Conservation (phyloP, 805 yeast genomes). For the Gaillardinia entomophila region DNA sequence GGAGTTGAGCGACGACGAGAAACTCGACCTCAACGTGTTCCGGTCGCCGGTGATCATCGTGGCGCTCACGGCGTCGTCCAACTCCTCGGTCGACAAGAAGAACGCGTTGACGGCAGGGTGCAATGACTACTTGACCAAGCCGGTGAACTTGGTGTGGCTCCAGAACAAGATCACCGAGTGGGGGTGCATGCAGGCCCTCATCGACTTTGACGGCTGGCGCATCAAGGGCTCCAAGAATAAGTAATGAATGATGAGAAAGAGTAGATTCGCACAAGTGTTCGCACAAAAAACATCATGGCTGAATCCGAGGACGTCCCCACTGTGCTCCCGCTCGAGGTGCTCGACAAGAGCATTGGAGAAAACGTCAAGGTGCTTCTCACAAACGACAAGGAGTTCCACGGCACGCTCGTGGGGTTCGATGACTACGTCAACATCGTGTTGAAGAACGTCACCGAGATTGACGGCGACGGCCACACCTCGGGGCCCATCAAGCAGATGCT, state of each 20-base stretch:
- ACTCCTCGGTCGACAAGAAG: conserved; percentile 72
- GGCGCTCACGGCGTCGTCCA: conserved; percentile 89
- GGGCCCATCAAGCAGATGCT: conserved; percentile 53
- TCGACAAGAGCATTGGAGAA: conserved; percentile 83
- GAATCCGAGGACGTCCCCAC: conserved; percentile 1
- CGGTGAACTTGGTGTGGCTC: conserved; percentile 91
- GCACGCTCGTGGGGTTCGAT: conserved; percentile 87
- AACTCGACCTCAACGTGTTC: conserved; percentile 56
- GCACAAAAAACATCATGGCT: not conserved
- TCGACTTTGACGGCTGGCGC: conserved; percentile 89
- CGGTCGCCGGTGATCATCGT: conserved; percentile 96
- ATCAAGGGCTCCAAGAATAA: conserved; percentile 3
- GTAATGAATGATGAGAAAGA: not conserved
- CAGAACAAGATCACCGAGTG: conserved; percentile 92
- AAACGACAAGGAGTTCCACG: conserved; percentile 71
- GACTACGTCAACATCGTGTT: conserved; percentile 91
- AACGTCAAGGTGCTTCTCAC: conserved; percentile 66
- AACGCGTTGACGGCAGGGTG: conserved; percentile 96
- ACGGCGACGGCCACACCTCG: conserved; percentile 37
- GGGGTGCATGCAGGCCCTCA: conserved; percentile 99
- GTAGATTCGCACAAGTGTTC: not conserved
- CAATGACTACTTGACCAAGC: conserved; percentile 92
- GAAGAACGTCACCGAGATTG: conserved; percentile 67
- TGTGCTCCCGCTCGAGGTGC: conserved; percentile 72
- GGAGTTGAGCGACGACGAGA: conserved; percentile 40